phyloP scores from a whole-genome alignment of 2,329 filamentous ascomycete genomes.

The Hypomyces perniciosus region DNA sequence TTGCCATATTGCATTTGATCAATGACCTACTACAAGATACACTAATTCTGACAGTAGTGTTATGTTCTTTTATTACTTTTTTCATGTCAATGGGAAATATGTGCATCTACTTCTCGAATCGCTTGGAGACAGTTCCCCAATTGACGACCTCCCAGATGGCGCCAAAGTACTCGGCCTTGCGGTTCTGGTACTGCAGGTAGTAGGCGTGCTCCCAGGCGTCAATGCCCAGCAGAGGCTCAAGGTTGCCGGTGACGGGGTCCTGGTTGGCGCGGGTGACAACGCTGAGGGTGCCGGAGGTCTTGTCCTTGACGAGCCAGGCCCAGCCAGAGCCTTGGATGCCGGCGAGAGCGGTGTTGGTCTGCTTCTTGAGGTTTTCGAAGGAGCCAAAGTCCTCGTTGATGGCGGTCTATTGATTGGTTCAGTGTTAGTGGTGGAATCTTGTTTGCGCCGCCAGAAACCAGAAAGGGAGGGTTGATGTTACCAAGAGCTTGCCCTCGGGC shows the following conservation, averaged over 20 bases:
- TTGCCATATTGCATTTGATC: neutral
- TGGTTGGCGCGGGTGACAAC: constrained; percentile 76
- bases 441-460: too few species aligned
- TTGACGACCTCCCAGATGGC: constrained; percentile 94
- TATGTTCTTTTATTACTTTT: constrained; percentile 1
- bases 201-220: constrained; percentile 97
- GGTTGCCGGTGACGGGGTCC: constrained; percentile 80
- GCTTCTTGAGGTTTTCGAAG: constrained; percentile 57
- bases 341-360: constrained; percentile 62
- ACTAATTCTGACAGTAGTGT: constrained; percentile 8
- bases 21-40: neutral
- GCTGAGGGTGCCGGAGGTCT: constrained; percentile 52
- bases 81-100: neutral
- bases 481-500: constrained; percentile 55
- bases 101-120: constrained; percentile 50
- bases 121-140: constrained; percentile 84
- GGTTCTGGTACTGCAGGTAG: constrained; percentile 94
- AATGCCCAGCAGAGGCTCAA: constrained; percentile 76
- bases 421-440: too few species aligned
- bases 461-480: constrained; percentile 39
- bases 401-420: constrained; percentile 34
- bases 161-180: constrained; percentile 92
- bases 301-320: constrained; percentile 80
- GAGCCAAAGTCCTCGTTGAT: constrained; percentile 65
- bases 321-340: constrained; percentile 82